These are phyloP conservation scores for Thalassiosira mediterranea DNA, from an alignment of 352 stramenopile species.

Conservation along the genomic window DNA sequence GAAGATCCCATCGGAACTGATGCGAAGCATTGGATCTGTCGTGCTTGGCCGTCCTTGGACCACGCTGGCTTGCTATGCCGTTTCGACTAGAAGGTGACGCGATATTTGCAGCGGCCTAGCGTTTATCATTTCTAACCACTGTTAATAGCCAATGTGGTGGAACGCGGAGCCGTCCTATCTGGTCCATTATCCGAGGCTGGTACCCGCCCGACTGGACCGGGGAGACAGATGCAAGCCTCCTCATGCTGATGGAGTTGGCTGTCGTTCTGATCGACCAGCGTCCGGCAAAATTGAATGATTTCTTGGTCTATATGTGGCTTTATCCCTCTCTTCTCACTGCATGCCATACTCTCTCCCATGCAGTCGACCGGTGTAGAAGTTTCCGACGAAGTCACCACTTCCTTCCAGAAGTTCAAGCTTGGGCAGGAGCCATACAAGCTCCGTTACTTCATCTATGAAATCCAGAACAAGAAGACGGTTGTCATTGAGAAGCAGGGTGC, in stretches of 20 bases:
- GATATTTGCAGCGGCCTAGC: too few species aligned
- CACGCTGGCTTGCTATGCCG: too few species aligned
- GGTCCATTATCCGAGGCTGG: too few species aligned
- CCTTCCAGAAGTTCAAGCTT: conserved; percentile 96
- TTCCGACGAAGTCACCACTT: conserved; percentile 89
- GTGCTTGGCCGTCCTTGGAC: too few species aligned
- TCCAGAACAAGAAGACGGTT: conserved; percentile 90
- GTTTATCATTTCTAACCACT: too few species aligned
- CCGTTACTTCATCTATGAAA: conserved; percentile 96
- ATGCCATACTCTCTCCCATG: conserved; percentile 9
- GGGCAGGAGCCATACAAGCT: conserved; percentile 90
- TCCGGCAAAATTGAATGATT: not conserved
- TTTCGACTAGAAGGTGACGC: too few species aligned
- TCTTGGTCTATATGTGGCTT: not conserved
- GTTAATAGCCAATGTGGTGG: too few species aligned
- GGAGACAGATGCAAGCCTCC: too few species aligned
- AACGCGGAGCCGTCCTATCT: too few species aligned
- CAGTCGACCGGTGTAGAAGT: conserved; percentile 93
- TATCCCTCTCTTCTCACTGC: conserved; percentile 12
- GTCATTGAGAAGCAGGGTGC: conserved; percentile 89
- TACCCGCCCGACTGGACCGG: too few species aligned
- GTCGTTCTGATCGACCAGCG: conserved; percentile 1
- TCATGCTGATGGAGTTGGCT: not conserved
- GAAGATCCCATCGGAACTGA: too few species aligned
- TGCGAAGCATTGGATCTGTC: too few species aligned